A percentile compares a stretch with the other conserved stretches of the same genome.
Conservation (phyloP, 345 rosid species). For the Populus alba region DNA sequence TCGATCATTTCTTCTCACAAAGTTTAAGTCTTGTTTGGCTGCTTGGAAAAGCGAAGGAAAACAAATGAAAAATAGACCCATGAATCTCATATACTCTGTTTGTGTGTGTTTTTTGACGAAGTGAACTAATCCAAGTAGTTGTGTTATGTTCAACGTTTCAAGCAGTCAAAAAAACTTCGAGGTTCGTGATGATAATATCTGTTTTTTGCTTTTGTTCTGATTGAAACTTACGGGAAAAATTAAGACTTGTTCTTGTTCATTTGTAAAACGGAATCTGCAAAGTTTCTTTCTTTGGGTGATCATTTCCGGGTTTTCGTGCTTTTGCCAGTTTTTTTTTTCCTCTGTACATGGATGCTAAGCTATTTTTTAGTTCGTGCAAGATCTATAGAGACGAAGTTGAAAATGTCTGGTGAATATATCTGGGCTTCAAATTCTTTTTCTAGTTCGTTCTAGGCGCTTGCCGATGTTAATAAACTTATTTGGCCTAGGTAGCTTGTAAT, state of each 20-base stretch:
- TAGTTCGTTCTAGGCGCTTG: background rate
- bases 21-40: background rate
- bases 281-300: background rate
- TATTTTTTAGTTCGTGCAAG: background rate
- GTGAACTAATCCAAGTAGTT: background rate
- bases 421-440: background rate
- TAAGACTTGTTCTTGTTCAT: background rate
- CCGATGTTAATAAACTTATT: no score
- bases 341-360: background rate
- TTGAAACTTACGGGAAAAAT: no score
- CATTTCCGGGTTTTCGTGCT: background rate
- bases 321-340: no score
- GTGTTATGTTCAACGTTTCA: background rate
- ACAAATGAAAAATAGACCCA: background rate
- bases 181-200: background rate
- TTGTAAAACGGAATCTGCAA: background rate
- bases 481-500: no score
- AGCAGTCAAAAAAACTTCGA: background rate
- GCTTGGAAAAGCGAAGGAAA: background rate
- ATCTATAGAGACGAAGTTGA: background rate
- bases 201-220: background rate
- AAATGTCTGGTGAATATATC: background rate
- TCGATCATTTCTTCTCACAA: background rate
- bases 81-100: background rate
- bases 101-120: background rate